phyloP scores from a whole-genome alignment of 192 early-diverging fungal genomes.

The Chytriomyces sp. region DNA sequence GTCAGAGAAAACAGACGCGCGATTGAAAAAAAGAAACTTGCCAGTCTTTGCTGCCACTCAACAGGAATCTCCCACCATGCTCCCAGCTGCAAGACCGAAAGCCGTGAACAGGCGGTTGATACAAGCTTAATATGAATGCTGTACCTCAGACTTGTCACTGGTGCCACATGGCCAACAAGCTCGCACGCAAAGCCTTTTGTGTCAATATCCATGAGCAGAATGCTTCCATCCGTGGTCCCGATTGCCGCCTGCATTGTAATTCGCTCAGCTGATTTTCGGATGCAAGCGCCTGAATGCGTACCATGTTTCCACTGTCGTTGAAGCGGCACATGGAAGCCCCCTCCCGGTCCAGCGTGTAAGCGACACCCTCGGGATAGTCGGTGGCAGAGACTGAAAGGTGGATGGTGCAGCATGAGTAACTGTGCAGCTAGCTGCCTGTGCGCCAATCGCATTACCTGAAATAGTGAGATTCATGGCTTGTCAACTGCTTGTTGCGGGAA shows the following conservation, averaged over 20 bases:
- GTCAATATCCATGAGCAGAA: conserved; percentile 88
- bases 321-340: conserved; percentile 69
- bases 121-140: background rate
- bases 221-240: conserved; percentile 78
- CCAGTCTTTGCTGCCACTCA: background rate
- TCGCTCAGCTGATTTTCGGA: too few relatives aligned
- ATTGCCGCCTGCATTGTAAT: conserved; percentile 11
- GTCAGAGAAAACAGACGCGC: conserved; percentile 51
- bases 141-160: conserved; percentile 79
- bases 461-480: too few relatives aligned
- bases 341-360: conserved; percentile 75
- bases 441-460: too few relatives aligned
- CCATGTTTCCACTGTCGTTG: conserved; percentile 75
- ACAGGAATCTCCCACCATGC: background rate
- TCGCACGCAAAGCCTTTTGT: conserved; percentile 75
- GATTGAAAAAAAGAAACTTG: conserved; percentile 5
- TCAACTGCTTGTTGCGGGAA: too few relatives aligned
- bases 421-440: too few relatives aligned
- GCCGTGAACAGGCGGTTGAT: background rate
- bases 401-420: too few relatives aligned
- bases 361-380: conserved; percentile 70
- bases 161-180: conserved; percentile 76
- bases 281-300: conserved; percentile 54
- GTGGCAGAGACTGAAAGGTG: background rate
- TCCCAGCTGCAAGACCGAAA: background rate